Conservation (phyloP, 139 green algal genomes). For the Chlamydomonas incerta region DNA sequence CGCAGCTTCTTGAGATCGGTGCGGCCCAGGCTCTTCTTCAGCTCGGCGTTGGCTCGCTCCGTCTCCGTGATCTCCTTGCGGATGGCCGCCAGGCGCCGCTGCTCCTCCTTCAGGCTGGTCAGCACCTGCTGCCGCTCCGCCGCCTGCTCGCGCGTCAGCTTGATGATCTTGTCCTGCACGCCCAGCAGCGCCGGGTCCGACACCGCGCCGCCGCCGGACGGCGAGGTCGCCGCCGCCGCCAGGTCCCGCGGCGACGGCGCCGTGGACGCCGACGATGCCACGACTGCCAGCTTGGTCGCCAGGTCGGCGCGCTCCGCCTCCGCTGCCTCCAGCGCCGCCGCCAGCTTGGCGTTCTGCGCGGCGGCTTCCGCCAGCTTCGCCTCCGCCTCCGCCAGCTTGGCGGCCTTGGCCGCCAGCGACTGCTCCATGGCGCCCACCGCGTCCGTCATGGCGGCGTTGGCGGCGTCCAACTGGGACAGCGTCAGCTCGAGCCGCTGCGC, state of each 20-base stretch:
- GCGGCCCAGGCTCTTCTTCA: constrained; percentile 31
- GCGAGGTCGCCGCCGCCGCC: too few relatives aligned
- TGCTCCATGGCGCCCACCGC: too few relatives aligned
- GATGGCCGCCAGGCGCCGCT: constrained; percentile 37
- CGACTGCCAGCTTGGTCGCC: not conserved
- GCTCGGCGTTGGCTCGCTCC: constrained; percentile 25
- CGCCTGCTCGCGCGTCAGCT: constrained; percentile 26
- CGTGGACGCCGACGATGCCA: not conserved
- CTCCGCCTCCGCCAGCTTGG: constrained; percentile 12
- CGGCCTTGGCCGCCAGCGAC: not conserved
- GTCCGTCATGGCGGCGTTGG: not conserved
- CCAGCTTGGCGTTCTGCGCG: constrained; percentile 1
- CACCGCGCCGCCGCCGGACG: not conserved
- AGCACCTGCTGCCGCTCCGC: constrained; percentile 23
- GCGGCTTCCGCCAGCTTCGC: constrained; percentile 9
- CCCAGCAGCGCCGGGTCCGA: constrained; percentile 36
- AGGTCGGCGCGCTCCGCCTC: too few relatives aligned
- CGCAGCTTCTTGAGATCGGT: constrained; percentile 40
- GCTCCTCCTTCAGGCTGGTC: constrained; percentile 38
- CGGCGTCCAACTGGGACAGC: not conserved
- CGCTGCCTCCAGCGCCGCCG: not conserved
- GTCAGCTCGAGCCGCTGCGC: not conserved
- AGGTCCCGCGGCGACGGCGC: too few relatives aligned
- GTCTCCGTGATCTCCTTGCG: constrained; percentile 41
- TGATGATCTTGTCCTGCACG: constrained; percentile 45